Conservation (phyloP, 148 eudicot species). For the Suaeda aralocaspica region DNA sequence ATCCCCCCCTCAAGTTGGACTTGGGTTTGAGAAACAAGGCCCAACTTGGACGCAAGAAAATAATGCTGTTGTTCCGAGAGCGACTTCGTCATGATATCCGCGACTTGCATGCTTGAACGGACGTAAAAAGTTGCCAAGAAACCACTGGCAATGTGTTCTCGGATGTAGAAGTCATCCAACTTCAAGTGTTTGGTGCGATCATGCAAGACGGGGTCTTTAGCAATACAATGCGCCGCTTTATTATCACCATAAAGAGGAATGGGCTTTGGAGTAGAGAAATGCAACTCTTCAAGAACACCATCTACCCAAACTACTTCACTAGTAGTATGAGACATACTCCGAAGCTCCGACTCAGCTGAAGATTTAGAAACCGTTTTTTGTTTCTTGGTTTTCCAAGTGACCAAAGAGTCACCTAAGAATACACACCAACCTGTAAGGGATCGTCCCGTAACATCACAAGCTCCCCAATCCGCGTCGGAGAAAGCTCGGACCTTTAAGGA, state of each 20-base stretch:
- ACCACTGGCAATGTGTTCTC: too few relatives aligned
- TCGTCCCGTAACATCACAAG: neutral
- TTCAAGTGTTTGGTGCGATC: neutral
- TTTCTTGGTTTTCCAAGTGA: neutral
- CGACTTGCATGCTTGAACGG: too few relatives aligned
- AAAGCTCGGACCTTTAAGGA: neutral
- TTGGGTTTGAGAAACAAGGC: too few relatives aligned
- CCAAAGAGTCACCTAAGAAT: neutral
- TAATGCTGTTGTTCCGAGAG: too few relatives aligned
- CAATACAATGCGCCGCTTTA: neutral
- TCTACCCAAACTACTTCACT: neutral
- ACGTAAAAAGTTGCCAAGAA: too few relatives aligned
- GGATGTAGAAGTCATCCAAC: neutral
- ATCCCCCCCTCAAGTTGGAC: too few relatives aligned
- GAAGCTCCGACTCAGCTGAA: neutral
- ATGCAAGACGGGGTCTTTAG: conserved; percentile 9
- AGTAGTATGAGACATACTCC: neutral
- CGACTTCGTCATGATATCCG: too few relatives aligned
- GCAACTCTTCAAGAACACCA: neutral
- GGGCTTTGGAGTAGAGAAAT: neutral
- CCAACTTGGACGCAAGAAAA: too few relatives aligned
- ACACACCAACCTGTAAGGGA: neutral
- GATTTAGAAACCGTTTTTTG: neutral
- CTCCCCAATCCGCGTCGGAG: neutral
- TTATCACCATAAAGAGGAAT: neutral